Evolutionary conservation across 345 rosid genomes (phyloP).

Genomic region (Euphorbia tirucalli): DNA sequence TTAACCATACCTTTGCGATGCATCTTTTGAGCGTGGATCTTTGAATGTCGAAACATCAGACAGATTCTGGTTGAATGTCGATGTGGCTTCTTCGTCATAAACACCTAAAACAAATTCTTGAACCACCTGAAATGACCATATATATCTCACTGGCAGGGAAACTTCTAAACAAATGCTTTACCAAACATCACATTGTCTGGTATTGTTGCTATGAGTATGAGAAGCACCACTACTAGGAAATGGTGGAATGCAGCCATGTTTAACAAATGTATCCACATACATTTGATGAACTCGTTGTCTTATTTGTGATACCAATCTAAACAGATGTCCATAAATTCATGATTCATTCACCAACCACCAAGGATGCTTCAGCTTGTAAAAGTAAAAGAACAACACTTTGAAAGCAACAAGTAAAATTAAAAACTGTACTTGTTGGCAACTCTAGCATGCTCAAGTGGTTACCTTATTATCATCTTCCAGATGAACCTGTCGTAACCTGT

Average conservation of each 20-base stretch:
- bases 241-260: not conserved
- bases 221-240: not conserved
- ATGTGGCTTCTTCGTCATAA: slow-evolving; percentile 75
- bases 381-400: not conserved
- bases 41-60: slow-evolving; percentile 67
- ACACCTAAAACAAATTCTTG: slow-evolving; percentile 81
- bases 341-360: not conserved
- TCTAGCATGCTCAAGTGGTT: slow-evolving; percentile 6
- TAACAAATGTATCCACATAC: not conserved
- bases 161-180: not conserved
- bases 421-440: not conserved
- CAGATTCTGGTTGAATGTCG: slow-evolving; percentile 66
- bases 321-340: not conserved
- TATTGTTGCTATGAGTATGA: not conserved
- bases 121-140: slow-evolving; percentile 49
- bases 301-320: not conserved
- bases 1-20: slow-evolving; percentile 66
- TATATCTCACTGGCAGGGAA: not conserved
- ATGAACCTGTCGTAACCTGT: slow-evolving; percentile 60
- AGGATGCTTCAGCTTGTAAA: slow-evolving; percentile 1
- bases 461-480: slow-evolving; percentile 70
- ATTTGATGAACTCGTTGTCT: not conserved
- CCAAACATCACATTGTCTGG: not conserved
- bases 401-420: not conserved
- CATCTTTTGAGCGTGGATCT: slow-evolving; percentile 80